phyloP scores from a whole-genome alignment of 140 eudicot genomes.

The Anethum foeniculum region DNA sequence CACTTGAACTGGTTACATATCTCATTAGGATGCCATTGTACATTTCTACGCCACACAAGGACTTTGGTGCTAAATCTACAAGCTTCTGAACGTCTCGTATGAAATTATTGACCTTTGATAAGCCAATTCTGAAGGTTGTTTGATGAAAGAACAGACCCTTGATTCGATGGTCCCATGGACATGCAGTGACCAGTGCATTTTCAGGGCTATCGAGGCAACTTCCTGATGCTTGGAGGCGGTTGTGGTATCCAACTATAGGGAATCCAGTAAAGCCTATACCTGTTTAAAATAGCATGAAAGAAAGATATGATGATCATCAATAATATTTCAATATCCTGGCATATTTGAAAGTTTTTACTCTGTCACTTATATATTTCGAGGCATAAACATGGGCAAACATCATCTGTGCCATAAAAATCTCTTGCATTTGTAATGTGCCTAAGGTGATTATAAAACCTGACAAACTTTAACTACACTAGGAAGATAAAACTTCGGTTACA shows the following conservation, averaged over 20 bases:
- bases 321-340: background rate
- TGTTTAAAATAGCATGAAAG: background rate
- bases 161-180: constrained; percentile 70
- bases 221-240: constrained; percentile 71
- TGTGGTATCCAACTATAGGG: constrained; percentile 70
- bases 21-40: constrained; percentile 74
- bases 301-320: background rate
- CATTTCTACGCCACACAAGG: constrained; percentile 50
- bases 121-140: constrained; percentile 42
- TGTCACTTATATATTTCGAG: no score
- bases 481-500: background rate
- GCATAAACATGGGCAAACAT: no score
- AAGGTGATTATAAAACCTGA: background rate
- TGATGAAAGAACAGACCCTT: constrained; percentile 68
- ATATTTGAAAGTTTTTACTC: no score
- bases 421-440: background rate
- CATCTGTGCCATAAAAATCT: background rate
- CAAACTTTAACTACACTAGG: background rate
- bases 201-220: constrained; percentile 48
- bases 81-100: constrained; percentile 56
- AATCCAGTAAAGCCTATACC: constrained; percentile 49
- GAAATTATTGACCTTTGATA: constrained; percentile 48
- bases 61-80: constrained; percentile 39
- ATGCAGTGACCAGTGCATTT: constrained; percentile 35
- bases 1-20: constrained; percentile 55